These are phyloP conservation scores for Fusarium sp. DNA, from an alignment of 2,329 filamentous ascomycete genomes.

Conservation along the genomic window DNA sequence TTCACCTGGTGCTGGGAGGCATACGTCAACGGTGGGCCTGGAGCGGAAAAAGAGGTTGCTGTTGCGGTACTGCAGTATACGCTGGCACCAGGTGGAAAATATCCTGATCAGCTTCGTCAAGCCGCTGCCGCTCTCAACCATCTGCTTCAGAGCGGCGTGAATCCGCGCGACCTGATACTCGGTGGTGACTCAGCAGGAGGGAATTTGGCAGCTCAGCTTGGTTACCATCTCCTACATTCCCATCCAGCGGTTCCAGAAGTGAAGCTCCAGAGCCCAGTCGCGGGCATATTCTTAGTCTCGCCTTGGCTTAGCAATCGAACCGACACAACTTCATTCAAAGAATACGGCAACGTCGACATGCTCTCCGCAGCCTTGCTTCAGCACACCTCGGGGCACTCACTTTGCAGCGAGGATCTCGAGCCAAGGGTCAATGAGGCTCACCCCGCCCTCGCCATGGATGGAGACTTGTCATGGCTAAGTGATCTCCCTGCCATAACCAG, in stretches of 20 bases:
- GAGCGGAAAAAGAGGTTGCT: not conserved
- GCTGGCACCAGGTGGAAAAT: not conserved
- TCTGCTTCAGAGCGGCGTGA: not conserved
- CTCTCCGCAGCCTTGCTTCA: not conserved
- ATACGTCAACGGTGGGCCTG: not conserved
- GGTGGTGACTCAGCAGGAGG: not conserved
- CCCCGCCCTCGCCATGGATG: not conserved
- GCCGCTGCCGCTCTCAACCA: not conserved
- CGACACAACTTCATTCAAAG: fast-evolving
- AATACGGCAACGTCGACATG: not conserved
- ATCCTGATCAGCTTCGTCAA: not conserved
- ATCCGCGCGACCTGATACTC: not conserved
- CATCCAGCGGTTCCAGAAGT: not conserved
- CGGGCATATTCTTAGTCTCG: not conserved
- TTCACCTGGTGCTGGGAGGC: not conserved
- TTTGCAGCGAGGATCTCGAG: fast-evolving
- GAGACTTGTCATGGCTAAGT: not conserved
- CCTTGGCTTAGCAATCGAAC: not conserved
- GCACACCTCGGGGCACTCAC: not conserved
- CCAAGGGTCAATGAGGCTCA: not conserved
- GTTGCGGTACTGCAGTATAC: not conserved
- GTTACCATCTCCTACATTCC: not conserved
- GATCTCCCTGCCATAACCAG: not conserved
- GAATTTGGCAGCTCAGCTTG: not conserved
- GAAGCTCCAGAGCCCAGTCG: not conserved